A percentile compares a stretch with the other conserved stretches of the same genome.
phyloP scores from a whole-genome alignment of 805 yeast species.

The Maudiozyma bulderi region DNA sequence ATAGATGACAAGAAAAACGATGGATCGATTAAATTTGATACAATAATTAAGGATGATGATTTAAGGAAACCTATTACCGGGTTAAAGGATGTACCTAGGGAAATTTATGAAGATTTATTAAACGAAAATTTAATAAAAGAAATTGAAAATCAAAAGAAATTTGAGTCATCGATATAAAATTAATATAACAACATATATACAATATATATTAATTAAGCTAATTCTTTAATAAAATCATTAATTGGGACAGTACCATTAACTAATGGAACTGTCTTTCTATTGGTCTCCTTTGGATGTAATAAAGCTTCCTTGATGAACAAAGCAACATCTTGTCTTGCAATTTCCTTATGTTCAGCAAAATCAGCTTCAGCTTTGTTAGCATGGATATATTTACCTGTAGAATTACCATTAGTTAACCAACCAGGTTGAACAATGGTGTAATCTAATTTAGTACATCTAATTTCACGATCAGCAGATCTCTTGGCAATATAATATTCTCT shows the following conservation, averaged over 20 bases:
- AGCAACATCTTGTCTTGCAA: slow-evolving; percentile 48
- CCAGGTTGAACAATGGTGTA: slow-evolving; percentile 55
- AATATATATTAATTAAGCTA: neutral
- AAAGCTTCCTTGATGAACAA: slow-evolving; percentile 32
- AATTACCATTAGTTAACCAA: slow-evolving; percentile 14
- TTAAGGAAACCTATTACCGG: slow-evolving; percentile 50
- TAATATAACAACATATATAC: neutral
- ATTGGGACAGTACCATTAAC: slow-evolving; percentile 34
- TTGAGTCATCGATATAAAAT: slow-evolving; percentile 30
- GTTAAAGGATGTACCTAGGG: slow-evolving; percentile 45
- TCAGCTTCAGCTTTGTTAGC: slow-evolving; percentile 11
- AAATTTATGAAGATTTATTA: slow-evolving; percentile 48
- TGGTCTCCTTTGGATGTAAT: slow-evolving; percentile 30
- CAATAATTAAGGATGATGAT: slow-evolving; percentile 38
- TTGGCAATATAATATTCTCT: slow-evolving; percentile 50
- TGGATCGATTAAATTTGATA: slow-evolving; percentile 36
- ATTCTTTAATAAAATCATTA: slow-evolving; percentile 10
- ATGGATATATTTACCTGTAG: slow-evolving; percentile 35
- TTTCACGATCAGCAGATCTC: slow-evolving; percentile 46
- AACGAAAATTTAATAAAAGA: slow-evolving; percentile 51
- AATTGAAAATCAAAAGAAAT: slow-evolving; percentile 49
- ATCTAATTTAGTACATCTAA: slow-evolving; percentile 35
- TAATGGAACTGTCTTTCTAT: slow-evolving; percentile 36
- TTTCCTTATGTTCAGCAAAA: neutral
- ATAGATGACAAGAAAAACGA: slow-evolving; percentile 13